phyloP scores from a whole-genome alignment of 371 early-diverging fungal genomes.

The Nosema muscidifuracis region DNA sequence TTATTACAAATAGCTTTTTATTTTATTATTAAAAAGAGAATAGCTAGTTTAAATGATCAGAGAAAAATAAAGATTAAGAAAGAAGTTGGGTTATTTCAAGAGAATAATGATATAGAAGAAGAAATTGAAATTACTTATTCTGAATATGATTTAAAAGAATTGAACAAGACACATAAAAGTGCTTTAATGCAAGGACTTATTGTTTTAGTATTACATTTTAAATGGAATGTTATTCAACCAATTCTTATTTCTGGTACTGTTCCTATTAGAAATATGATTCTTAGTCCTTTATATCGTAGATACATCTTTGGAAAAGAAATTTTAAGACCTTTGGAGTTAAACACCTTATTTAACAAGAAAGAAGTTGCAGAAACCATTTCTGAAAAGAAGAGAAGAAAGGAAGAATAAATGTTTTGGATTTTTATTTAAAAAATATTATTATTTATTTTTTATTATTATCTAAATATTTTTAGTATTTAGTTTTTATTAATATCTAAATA shows the following conservation, averaged over 20 bases:
- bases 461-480: no score
- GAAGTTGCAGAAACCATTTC: neutral
- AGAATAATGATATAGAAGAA: conserved; percentile 46
- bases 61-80: conserved; percentile 51
- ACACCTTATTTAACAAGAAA: conserved; percentile 48
- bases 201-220: conserved; percentile 49
- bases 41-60: conserved; percentile 47
- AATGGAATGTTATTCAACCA: conserved; percentile 55
- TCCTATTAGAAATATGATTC: conserved; percentile 54
- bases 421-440: no score
- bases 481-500: no score
- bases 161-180: conserved; percentile 38
- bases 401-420: conserved; percentile 39
- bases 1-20: conserved; percentile 45
- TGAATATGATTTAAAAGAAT: conserved; percentile 61
- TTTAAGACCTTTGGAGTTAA: conserved; percentile 62
- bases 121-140: conserved; percentile 60
- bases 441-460: no score
- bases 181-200: conserved; percentile 45
- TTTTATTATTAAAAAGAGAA: conserved; percentile 50
- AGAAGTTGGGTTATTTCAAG: conserved; percentile 44
- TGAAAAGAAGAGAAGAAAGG: conserved; percentile 44
- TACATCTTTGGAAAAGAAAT: conserved; percentile 56
- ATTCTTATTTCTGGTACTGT: conserved; percentile 52
- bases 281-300: conserved; percentile 59